Base-by-base conservation (phyloP, 2,329 filamentous ascomycete genomes). In the Cordyceps fumosorosea region DNA sequence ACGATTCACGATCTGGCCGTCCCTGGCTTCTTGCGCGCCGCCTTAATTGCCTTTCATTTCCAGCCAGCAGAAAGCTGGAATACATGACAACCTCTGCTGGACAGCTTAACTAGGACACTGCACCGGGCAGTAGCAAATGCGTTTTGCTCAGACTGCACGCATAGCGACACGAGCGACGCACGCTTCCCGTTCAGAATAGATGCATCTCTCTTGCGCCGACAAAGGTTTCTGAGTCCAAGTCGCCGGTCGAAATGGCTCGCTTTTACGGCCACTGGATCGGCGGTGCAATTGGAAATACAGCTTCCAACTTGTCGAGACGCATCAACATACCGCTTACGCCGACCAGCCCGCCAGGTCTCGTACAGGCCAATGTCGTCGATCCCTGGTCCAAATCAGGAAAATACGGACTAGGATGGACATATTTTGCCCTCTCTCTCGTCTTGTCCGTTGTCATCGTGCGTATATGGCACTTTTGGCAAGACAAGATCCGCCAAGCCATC, bases 391-490 rank as follows among this genome's bases (percentile, higher is more conserved):
- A 91, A 70, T 87, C 92, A 24, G 90, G 89, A 51, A 96, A 96
- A 77, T 96, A 97, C 76, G 91, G 83, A 2, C 77, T 91, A 57
- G 91, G 89, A 62, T 96, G 91, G 86, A 91, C 93, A 16, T 96
- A 96, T 75, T 96, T 96, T 70, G 87, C 89, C 58, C 74, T 96
- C 55, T 85, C 87, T 56, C 74, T 97, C 64, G 81, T 93, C 66
- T 81, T 83, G 32, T 69, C 85, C 60, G 86, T 93, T 5, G 77
- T 89, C 12, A 69, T 88, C 12, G 80, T 93, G 71, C 86, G 91
- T 67, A 81, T 90, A 71, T 96, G 93, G 81, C 89, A 96, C 74
- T 87, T 89, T 67, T 96, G 91, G 88, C 91, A 93, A 68, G 93
- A 97, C 78, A 96, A 95, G 77, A 91, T 96, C 67, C 86, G 93